A percentile compares a stretch with the other conserved stretches of the same genome.
These are phyloP conservation scores for Sherardia arvensis DNA, from an alignment of 257 asterid genomes.

Conservation along the genomic window DNA sequence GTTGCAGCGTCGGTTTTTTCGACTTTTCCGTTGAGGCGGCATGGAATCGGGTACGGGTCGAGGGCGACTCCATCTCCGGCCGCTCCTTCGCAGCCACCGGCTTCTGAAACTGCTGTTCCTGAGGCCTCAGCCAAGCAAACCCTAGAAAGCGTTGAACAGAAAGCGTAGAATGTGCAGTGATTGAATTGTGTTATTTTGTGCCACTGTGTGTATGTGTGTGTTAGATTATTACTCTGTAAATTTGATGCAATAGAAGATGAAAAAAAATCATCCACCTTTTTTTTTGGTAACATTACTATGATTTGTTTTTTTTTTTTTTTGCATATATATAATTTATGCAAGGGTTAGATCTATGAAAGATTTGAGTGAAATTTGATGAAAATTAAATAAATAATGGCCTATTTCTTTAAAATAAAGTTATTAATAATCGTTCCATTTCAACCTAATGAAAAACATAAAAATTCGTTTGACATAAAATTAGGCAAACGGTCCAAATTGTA, in stretches of 20 bases:
- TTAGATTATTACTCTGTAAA: background rate
- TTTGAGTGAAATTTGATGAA: too few species aligned
- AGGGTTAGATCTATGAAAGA: too few species aligned
- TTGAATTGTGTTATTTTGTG: background rate
- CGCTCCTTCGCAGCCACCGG: background rate
- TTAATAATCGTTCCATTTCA: too few species aligned
- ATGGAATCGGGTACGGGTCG: constrained; percentile 58
- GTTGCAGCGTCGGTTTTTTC: constrained; percentile 41
- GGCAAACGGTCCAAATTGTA: too few species aligned
- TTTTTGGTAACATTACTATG: background rate
- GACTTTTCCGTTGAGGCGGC: constrained; percentile 54
- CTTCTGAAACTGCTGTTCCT: background rate
- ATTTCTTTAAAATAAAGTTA: too few species aligned
- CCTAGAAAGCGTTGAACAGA: background rate
- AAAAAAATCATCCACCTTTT: background rate
- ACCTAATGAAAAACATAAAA: too few species aligned
- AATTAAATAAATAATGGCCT: too few species aligned
- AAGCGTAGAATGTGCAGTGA: background rate
- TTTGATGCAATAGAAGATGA: background rate
- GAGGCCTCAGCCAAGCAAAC: background rate
- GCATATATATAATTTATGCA: too few species aligned
- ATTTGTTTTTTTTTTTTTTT: too few species aligned
- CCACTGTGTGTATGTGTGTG: background rate
- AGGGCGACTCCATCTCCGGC: constrained; percentile 9
- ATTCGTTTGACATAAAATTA: too few species aligned